Percentiles rank a stretch among this genome's conserved stretches.
phyloP scores from a whole-genome alignment of 2,329 filamentous ascomycete genomes.

The Calonectria pteridis region DNA sequence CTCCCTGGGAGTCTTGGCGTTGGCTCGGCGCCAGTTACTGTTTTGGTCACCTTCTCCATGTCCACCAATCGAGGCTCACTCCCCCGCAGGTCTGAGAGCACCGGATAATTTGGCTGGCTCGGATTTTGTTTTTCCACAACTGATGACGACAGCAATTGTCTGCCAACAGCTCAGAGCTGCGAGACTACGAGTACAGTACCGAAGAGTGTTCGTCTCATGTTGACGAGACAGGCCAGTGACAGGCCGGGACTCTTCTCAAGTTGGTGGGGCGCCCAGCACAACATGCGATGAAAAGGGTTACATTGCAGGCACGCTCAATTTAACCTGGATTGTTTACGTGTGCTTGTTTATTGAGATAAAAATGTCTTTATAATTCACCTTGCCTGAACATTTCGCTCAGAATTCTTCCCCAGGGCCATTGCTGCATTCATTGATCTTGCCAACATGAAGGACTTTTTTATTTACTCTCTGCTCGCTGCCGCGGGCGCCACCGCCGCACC shows the following conservation, averaged over 20 bases:
- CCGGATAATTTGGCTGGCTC: not conserved
- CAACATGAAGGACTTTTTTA: slow-evolving; percentile 23
- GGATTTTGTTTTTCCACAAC: slow-evolving; percentile 26
- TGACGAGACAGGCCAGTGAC: not conserved
- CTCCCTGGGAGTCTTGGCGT: not conserved
- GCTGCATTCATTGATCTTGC: not conserved
- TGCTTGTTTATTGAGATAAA: not conserved
- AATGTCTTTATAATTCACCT: slow-evolving; percentile 1
- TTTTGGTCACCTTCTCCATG: not conserved
- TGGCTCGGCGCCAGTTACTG: not conserved
- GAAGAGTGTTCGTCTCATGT: not conserved
- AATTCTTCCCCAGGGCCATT: not conserved
- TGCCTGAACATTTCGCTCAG: not conserved
- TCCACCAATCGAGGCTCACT: not conserved
- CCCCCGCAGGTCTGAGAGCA: not conserved
- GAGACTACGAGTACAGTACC: not conserved
- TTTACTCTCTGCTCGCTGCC: slow-evolving; percentile 12
- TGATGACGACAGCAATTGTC: not conserved
- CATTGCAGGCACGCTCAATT: slow-evolving; percentile 1
- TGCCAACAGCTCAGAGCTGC: not conserved
- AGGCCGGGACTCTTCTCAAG: not conserved
- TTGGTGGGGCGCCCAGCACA: slow-evolving; percentile 3
- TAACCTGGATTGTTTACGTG: slow-evolving; percentile 2
- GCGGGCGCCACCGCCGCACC: slow-evolving; percentile 4
- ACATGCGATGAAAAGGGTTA: slow-evolving; percentile 7